Conservation (phyloP, 2,329 filamentous ascomycete genomes). For the Paracorniculantispora psalliotae region DNA sequence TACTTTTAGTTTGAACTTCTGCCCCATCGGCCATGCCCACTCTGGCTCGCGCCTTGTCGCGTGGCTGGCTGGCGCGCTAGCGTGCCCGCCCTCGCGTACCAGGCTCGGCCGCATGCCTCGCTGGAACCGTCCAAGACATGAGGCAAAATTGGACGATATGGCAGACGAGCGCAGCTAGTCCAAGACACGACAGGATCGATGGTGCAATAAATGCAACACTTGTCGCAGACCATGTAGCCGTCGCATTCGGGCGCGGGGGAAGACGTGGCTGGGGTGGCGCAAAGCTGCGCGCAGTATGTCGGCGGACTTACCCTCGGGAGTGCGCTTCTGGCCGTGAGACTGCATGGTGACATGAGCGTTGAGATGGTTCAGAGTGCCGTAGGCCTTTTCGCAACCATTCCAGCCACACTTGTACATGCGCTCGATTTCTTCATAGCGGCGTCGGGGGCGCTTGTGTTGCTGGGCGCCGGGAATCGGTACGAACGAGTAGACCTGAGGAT, state of each 20-base stretch:
- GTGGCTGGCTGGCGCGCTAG: constrained; percentile 21
- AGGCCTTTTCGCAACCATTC: constrained; percentile 98
- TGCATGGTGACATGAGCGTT: constrained; percentile 99
- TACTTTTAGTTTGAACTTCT: not conserved
- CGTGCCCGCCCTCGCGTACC: not conserved
- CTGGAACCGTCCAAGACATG: not conserved
- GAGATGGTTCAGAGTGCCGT: constrained; percentile 93
- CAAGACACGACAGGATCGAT: not conserved
- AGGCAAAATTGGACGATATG: not conserved
- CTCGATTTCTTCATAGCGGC: constrained; percentile 97
- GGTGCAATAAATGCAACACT: not conserved
- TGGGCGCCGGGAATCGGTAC: constrained; percentile 95
- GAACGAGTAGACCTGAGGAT: constrained; percentile 86
- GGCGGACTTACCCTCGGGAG: constrained; percentile 80
- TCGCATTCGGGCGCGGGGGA: not conserved
- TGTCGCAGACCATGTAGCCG: not conserved
- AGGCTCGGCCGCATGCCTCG: not conserved
- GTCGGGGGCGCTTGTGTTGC: constrained; percentile 90
- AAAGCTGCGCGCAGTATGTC: not conserved
- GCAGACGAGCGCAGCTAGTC: not conserved
- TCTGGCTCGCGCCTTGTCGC: not conserved
- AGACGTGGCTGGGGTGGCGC: not conserved
- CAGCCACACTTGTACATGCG: constrained; percentile 99
- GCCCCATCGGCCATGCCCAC: no score
- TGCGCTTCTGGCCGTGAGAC: constrained; percentile 88